These are phyloP conservation scores for Fistulifera solaris DNA, from an alignment of 108 stramenopile genomes.

Conservation along the genomic window DNA sequence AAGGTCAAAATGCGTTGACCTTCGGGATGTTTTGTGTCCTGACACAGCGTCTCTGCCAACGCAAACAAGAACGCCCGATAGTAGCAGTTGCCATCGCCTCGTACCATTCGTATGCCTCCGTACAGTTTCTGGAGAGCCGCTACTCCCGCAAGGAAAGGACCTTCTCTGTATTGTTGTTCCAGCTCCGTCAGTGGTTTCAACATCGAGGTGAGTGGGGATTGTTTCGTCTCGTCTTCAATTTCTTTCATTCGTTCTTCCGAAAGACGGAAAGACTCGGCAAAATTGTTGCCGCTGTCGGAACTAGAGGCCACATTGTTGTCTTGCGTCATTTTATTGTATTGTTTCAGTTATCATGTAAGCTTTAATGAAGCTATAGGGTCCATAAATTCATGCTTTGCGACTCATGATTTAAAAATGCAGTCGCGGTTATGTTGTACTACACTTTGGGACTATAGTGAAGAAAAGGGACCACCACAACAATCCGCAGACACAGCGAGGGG, in stretches of 20 bases:
- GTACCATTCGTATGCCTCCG: slow-evolving; percentile 49
- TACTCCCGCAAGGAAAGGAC: slow-evolving; percentile 31
- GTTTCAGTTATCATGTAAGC: too few species aligned
- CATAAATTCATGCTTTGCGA: too few species aligned
- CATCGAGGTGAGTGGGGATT: slow-evolving; percentile 47
- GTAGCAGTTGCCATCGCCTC: slow-evolving; percentile 94
- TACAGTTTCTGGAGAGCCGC: slow-evolving; percentile 40
- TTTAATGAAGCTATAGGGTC: too few species aligned
- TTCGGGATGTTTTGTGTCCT: slow-evolving; percentile 10
- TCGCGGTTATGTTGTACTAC: too few species aligned
- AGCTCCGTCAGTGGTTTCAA: slow-evolving; percentile 28
- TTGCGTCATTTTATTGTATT: too few species aligned
- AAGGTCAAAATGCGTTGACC: slow-evolving; percentile 7
- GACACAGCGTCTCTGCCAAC: slow-evolving; percentile 59
- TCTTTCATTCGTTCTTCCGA: slow-evolving; percentile 54
- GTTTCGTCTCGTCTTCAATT: slow-evolving; percentile 56
- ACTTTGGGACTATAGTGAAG: too few species aligned
- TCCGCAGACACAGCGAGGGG: too few species aligned
- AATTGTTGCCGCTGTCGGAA: background rate
- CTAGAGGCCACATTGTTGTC: too few species aligned
- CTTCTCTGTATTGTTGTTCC: slow-evolving; percentile 16
- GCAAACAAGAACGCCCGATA: slow-evolving; percentile 85
- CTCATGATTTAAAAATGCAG: too few species aligned
- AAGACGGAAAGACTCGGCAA: slow-evolving; percentile 23
- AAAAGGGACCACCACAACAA: too few species aligned